phyloP scores from a whole-genome alignment of 2,329 filamentous ascomycete genomes.

The Echinosphaeria canescens region DNA sequence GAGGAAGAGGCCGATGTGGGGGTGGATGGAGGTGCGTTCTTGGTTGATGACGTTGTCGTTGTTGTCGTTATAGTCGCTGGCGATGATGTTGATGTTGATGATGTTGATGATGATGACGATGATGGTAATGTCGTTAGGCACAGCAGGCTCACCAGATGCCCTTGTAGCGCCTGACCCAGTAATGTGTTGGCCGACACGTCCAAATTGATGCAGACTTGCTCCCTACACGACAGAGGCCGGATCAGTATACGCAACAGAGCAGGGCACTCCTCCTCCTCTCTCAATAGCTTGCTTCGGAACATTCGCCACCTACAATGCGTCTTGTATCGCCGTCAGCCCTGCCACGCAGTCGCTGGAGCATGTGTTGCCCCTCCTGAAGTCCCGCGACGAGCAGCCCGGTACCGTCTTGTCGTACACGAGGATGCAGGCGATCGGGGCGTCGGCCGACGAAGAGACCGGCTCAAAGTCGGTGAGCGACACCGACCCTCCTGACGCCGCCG shows the following conservation, averaged over 20 bases:
- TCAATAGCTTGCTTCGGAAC: too few species aligned
- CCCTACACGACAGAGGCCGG: too few species aligned
- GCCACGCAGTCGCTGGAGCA: constrained; percentile 16
- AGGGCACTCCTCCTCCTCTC: too few species aligned
- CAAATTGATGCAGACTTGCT: constrained; percentile 56
- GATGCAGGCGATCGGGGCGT: constrained; percentile 15
- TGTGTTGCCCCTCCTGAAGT: constrained; percentile 12
- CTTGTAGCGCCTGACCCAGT: constrained; percentile 13
- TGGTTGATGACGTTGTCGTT: constrained; percentile 1
- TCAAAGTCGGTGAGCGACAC: constrained; percentile 17
- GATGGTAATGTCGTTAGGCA: constrained; percentile 8
- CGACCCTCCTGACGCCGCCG: too few species aligned
- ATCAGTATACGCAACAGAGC: too few species aligned
- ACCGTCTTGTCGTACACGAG: constrained; percentile 19
- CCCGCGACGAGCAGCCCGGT: constrained; percentile 12
- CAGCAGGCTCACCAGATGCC: constrained; percentile 13
- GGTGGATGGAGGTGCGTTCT: too few species aligned
- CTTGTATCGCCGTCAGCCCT: too few species aligned
- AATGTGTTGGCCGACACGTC: constrained; percentile 21
- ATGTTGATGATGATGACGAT: constrained; percentile 1
- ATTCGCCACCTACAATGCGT: too few species aligned
- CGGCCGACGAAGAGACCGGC: constrained; percentile 13
- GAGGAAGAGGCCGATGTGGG: too few species aligned
- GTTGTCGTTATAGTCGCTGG: constrained; percentile 1
- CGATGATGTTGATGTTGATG: background rate